A percentile compares a stretch with the other conserved stretches of the same genome.
These are phyloP conservation scores for Erysiphe pisi DNA, from an alignment of 2,329 filamentous ascomycete species.

Conservation along the genomic window DNA sequence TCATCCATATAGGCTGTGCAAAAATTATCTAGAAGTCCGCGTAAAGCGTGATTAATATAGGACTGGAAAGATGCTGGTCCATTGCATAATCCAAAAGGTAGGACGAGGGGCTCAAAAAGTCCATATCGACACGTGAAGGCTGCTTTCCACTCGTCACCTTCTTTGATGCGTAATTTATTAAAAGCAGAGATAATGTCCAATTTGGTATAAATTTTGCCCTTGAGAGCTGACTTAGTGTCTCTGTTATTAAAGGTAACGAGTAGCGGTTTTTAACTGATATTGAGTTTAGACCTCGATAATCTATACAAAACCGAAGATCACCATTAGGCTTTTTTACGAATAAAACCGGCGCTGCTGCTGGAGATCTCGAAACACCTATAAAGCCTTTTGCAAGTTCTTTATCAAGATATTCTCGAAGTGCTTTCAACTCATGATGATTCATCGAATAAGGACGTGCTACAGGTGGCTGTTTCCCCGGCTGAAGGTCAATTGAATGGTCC, in stretches of 20 bases:
- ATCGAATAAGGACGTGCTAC: neutral
- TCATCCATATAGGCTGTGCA: neutral
- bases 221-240: neutral
- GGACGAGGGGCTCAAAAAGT: slow-evolving; percentile 22
- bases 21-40: neutral
- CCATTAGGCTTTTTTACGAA: neutral
- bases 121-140: slow-evolving; percentile 21
- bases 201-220: neutral
- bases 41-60: neutral
- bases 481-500: neutral
- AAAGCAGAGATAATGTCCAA: neutral
- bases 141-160: slow-evolving; percentile 20
- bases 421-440: neutral
- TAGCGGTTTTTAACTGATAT: neutral
- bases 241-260: neutral
- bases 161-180: slow-evolving; percentile 26
- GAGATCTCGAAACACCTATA: neutral
- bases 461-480: neutral
- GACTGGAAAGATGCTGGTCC: neutral
- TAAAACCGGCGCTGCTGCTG: neutral
- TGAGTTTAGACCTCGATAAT: neutral
- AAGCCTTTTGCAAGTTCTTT: neutral
- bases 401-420: neutral
- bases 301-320: neutral
- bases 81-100: slow-evolving; percentile 7